Evolutionary conservation across 1,284 basidiomycete genomes (phyloP), one percentile per base, ranked within the genome.

Genomic region (Ustilago trichophora): DNA sequence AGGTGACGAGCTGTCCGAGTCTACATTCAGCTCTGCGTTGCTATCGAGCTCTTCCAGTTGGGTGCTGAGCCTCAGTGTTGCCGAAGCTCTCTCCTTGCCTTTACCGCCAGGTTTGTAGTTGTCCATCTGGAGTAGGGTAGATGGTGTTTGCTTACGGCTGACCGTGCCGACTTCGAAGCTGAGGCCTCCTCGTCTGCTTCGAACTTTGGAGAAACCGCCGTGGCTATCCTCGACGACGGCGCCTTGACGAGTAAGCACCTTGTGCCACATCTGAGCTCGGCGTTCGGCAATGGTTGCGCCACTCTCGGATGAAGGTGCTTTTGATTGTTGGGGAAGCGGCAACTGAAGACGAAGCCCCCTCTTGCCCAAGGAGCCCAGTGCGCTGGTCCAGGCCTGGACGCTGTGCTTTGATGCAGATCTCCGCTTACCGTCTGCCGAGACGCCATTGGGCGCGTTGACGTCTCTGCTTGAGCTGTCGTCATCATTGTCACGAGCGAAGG

Each of bases 231-330:
- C 68, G 3, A 51, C 52, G 3, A 62, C 54, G 7, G 63, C 53
- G 19, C 64, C 65, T 45, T 68, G 55, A 13, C 55, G 49, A 12
- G 51, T 53, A 19, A 57, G 45, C 13, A 69, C 26, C 13, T 41
- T 33, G 11, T 55, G 43, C 56, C 66, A 63, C 52, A 58, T 74
- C 9, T 59, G 63, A 9, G 75, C 75, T 35, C 75, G 18, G 9
- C 75, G 59, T 51, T 76, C 70, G 1, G 75, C 75, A 18, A 76
- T 76, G 0, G 73, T 76, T 6, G 60, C 44, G 19, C 45, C 48
- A 9, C 29, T 12, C 12, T 34, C 40, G 19, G 41, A 44, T 0
- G 50, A 36, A 16, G 41, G 44, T 3, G 35, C 26, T 16, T 53
- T 44, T 4, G 44, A 27, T 12, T 16, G 9, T 16, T 13, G n/a